A percentile compares a stretch with the other conserved stretches of the same genome.
These are phyloP conservation scores for slime mould (Dictyostelium discoideum) DNA, from an alignment of 78 protist species.

Conservation along the genomic window DNA sequence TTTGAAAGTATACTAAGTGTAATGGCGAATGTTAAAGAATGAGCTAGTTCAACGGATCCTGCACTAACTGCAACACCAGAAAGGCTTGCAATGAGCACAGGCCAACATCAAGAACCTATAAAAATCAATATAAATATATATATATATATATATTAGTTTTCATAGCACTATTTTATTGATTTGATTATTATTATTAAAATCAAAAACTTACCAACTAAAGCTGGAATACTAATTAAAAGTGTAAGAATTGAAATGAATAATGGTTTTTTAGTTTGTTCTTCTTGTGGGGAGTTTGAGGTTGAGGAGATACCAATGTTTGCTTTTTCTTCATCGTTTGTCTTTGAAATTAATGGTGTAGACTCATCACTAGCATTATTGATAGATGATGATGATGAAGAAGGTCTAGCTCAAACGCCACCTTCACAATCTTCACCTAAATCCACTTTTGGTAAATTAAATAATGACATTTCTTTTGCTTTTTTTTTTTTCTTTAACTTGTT, in stretches of 20 bases:
- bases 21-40: slow-evolving; percentile 70
- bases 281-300: not conserved
- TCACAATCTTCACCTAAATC: slow-evolving; percentile 38
- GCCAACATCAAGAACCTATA: slow-evolving; percentile 4
- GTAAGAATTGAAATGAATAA: slow-evolving; percentile 45
- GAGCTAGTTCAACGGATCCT: slow-evolving; percentile 46
- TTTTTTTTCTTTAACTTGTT: too few species aligned
- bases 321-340: not conserved
- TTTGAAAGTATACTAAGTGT: slow-evolving; percentile 31
- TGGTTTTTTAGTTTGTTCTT: slow-evolving; percentile 52
- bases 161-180: too few species aligned
- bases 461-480: slow-evolving; percentile 27
- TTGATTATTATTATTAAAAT: too few species aligned
- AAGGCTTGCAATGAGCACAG: not conserved
- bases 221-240: slow-evolving; percentile 49
- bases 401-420: slow-evolving; percentile 70
- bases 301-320: not conserved
- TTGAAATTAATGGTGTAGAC: not conserved
- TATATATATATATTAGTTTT: too few species aligned
- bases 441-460: slow-evolving; percentile 3
- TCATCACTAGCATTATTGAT: slow-evolving; percentile 21
- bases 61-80: slow-evolving; percentile 38
- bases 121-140: too few species aligned
- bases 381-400: slow-evolving; percentile 10
- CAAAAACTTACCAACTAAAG: slow-evolving; percentile 55